Evolutionary conservation across 306 rosid species (phyloP).

Genomic region (Acacia melanoxylon): DNA sequence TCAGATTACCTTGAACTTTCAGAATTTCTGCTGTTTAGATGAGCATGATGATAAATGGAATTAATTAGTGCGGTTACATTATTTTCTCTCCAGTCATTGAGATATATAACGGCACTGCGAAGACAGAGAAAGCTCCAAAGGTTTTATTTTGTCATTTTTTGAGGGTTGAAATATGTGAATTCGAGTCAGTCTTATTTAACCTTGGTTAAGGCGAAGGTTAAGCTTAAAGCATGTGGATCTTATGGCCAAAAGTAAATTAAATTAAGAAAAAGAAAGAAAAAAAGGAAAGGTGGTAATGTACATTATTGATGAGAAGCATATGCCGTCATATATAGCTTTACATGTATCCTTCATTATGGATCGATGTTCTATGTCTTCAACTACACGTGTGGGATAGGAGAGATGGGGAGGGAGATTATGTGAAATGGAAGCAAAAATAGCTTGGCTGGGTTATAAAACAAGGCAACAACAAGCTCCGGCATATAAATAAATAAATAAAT

Average conservation of each 20-base stretch:
- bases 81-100: not conserved
- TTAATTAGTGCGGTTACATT: not conserved
- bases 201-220: not conserved
- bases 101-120: not conserved
- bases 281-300: not conserved
- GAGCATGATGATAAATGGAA: not conserved
- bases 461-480: constrained; percentile 46
- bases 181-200: constrained; percentile 32
- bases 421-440: constrained; percentile 85
- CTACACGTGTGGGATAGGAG: constrained; percentile 49
- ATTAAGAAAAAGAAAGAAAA: too few species aligned
- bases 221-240: constrained; percentile 34
- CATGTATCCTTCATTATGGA: not conserved
- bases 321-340: constrained; percentile 26
- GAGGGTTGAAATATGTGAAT: not conserved
- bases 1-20: not conserved
- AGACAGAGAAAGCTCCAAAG: constrained; percentile 42
- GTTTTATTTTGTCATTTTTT: constrained; percentile 43
- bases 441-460: constrained; percentile 64
- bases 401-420: constrained; percentile 53
- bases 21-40: not conserved
- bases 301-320: not conserved
- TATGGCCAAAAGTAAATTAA: constrained; percentile 19
- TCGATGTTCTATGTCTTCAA: constrained; percentile 43
- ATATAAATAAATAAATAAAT: not conserved